Conservation (phyloP, 73 alveolate genomes). For the Paraurostyla sp. region DNA sequence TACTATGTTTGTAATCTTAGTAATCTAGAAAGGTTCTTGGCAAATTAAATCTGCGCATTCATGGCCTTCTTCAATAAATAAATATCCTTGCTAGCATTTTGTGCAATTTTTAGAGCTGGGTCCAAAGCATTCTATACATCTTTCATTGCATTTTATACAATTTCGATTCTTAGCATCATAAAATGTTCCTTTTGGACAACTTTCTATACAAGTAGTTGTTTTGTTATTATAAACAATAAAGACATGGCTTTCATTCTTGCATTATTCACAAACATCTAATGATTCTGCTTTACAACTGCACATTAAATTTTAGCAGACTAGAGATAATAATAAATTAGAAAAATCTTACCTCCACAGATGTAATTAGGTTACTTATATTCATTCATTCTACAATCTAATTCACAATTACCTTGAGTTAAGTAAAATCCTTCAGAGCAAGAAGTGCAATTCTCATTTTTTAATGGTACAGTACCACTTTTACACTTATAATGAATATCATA, state of each 20-base stretch:
- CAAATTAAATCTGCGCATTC: background rate
- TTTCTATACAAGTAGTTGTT: no score
- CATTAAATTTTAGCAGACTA: no score
- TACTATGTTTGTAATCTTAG: background rate
- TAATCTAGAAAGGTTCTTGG: constrained; percentile 3
- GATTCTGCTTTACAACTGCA: no score
- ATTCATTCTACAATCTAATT: background rate
- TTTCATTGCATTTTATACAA: background rate
- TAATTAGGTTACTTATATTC: background rate
- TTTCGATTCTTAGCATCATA: background rate
- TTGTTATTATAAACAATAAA: no score
- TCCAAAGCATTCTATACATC: constrained; percentile 1
- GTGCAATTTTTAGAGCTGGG: constrained; percentile 14
- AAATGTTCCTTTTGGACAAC: no score
- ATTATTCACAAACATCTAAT: no score
- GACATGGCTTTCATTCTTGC: no score
- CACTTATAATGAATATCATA: constrained; percentile 20
- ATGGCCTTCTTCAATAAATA: background rate
- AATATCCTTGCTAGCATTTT: constrained; percentile 3
- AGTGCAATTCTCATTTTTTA: background rate
- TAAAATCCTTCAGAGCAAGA: background rate
- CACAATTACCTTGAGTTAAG: background rate
- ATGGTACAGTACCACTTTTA: background rate
- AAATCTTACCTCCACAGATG: background rate
- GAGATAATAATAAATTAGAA: no score